Evolutionary conservation across 1,139 yeast genomes (phyloP).

Genomic region (Saccharomyces hybrid): DNA sequence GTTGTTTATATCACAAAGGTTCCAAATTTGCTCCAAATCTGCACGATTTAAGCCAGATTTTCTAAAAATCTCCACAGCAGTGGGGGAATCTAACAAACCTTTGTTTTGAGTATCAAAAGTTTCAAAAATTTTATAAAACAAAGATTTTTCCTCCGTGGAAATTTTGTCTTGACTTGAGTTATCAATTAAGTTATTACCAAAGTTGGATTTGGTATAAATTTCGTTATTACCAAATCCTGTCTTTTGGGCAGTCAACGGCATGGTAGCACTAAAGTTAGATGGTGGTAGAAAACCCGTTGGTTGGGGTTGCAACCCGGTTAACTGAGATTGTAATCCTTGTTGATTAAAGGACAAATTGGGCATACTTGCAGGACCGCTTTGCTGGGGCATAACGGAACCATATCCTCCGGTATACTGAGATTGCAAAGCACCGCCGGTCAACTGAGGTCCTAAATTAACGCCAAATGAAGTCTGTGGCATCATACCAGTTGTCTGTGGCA

Average conservation of each 20-base stretch:
- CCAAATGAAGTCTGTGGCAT: slow-evolving; percentile 28
- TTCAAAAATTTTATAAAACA: slow-evolving; percentile 78
- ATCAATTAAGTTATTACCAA: slow-evolving; percentile 23
- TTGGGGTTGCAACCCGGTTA: slow-evolving; percentile 31
- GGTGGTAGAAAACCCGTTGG: slow-evolving; percentile 36
- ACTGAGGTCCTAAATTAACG: slow-evolving; percentile 14
- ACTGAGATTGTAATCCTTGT: neutral
- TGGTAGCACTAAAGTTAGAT: slow-evolving; percentile 27
- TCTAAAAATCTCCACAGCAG: slow-evolving; percentile 79
- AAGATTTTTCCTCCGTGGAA: slow-evolving; percentile 74
- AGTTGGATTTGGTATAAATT: slow-evolving; percentile 28
- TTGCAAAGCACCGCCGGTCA: slow-evolving; percentile 31
- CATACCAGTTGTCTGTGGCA: slow-evolving; percentile 21
- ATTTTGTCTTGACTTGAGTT: slow-evolving; percentile 52
- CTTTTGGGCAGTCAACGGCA: slow-evolving; percentile 37
- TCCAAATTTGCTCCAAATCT: slow-evolving; percentile 89
- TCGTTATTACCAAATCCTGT: slow-evolving; percentile 46
- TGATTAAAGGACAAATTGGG: slow-evolving; percentile 12
- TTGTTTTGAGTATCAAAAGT: slow-evolving; percentile 71
- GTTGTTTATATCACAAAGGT: slow-evolving; percentile 61
- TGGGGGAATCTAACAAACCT: slow-evolving; percentile 72
- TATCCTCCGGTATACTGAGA: slow-evolving; percentile 38
- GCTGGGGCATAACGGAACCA: slow-evolving; percentile 22
- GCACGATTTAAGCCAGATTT: slow-evolving; percentile 82
- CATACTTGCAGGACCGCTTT: slow-evolving; percentile 5